Percentiles rank a stretch among this genome's conserved stretches.
phyloP scores from a whole-genome alignment of 2,329 filamentous ascomycete species.

The Phoma sp. region DNA sequence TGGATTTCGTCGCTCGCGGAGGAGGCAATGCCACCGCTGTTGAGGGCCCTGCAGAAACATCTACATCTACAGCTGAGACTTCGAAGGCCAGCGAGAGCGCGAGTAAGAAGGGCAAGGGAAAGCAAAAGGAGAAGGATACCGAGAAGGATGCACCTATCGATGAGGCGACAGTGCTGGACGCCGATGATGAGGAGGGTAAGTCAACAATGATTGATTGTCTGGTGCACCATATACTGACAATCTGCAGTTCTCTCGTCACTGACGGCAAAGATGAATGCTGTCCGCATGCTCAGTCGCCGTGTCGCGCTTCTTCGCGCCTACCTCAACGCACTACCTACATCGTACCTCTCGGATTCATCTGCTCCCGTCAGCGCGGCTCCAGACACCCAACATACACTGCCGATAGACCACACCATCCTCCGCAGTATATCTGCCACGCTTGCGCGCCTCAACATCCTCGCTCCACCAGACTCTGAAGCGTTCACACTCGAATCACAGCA shows the following conservation, averaged over 20 bases:
- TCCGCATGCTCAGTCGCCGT: constrained; percentile 83
- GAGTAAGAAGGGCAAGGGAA: constrained; percentile 57
- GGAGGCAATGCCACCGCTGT: constrained; percentile 78
- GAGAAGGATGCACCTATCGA: constrained; percentile 46
- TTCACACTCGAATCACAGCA: constrained; percentile 76
- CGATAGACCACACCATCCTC: constrained; percentile 73
- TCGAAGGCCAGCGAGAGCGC: constrained; percentile 54
- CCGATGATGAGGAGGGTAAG: constrained; percentile 71
- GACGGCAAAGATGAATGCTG: constrained; percentile 87
- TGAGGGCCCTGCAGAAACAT: constrained; percentile 41
- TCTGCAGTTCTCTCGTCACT: constrained; percentile 68
- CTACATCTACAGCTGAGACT: constrained; percentile 18
- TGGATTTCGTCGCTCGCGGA: constrained; percentile 89
- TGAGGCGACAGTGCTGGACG: constrained; percentile 53
- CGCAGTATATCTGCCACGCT: constrained; percentile 89
- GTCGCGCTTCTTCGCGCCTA: constrained; percentile 69
- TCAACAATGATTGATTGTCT: background rate
- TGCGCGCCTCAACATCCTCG: constrained; percentile 80
- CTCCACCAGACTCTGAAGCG: constrained; percentile 70
- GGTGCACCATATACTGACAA: constrained; percentile 10
- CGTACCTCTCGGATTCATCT: constrained; percentile 63
- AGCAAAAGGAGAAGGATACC: constrained; percentile 57
- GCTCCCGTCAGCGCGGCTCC: constrained; percentile 43
- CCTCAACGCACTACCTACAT: constrained; percentile 73
- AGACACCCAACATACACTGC: constrained; percentile 35